These are phyloP conservation scores for Lipomyces chichibuensis DNA, from an alignment of 805 yeast genomes.

Conservation along the genomic window DNA sequence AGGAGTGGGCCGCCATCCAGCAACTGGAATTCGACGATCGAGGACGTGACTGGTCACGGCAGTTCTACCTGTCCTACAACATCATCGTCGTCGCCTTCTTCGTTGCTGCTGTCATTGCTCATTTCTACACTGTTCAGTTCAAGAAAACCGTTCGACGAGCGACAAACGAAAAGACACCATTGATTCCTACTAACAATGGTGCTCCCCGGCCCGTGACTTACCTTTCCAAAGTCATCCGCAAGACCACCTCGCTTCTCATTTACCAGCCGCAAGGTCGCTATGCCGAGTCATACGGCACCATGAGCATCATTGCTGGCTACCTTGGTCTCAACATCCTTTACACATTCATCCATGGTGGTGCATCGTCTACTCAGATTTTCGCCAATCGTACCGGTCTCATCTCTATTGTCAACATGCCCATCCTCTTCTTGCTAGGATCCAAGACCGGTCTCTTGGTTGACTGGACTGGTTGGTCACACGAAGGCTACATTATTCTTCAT, in stretches of 20 bases:
- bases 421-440: slow-evolving; percentile 36
- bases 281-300: slow-evolving; percentile 34
- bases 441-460: slow-evolving; percentile 36
- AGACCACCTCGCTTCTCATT: slow-evolving; percentile 22
- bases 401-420: slow-evolving; percentile 37
- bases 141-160: slow-evolving; percentile 32
- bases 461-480: slow-evolving; percentile 37
- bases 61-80: slow-evolving; percentile 35
- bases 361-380: slow-evolving; percentile 34
- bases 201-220: slow-evolving; percentile 24
- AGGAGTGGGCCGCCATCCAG: slow-evolving; percentile 32
- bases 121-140: slow-evolving; percentile 36
- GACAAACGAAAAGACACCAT: slow-evolving; percentile 30
- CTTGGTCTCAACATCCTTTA: slow-evolving; percentile 33
- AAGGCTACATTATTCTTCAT: slow-evolving; percentile 36
- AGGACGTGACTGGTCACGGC: slow-evolving; percentile 36
- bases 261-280: slow-evolving; percentile 35
- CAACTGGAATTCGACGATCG: slow-evolving; percentile 37
- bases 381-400: slow-evolving; percentile 35
- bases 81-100: slow-evolving; percentile 35
- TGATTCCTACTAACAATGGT: slow-evolving; percentile 23
- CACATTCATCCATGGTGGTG: slow-evolving; percentile 34
- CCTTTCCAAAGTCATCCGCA: slow-evolving; percentile 21
- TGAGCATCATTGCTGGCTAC: slow-evolving; percentile 32
- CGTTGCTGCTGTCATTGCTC: slow-evolving; percentile 30